Evolutionary conservation across 495 filamentous ascomycete species (phyloP), one percentile per base, ranked within the genome.

Genomic region (Aspergillus olivimuriae): DNA sequence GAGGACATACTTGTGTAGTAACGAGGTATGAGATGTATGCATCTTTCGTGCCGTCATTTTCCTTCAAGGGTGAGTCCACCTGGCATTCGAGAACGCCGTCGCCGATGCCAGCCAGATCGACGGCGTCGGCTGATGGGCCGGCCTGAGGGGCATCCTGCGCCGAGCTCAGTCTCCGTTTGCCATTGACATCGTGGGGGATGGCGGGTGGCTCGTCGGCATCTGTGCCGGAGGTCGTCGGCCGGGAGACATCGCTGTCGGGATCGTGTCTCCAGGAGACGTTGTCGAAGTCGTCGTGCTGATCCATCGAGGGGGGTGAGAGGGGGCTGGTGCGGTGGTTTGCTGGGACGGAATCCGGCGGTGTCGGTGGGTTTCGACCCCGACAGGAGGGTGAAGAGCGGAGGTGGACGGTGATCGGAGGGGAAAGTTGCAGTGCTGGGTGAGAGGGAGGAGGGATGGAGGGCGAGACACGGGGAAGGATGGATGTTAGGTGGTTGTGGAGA

Each of bases 31-130:
- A 96, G 38, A 97, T 83, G 70, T 91, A 98, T 38, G 87, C 84
- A 68, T 97, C 90, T 65, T 95, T 96, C 39, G 89, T 94, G n/a
- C 94, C 91, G 56, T 96, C 89, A 52, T 86, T 87, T 66, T 95
- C 92, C 60, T 95, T 96, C 53, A 87, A 73, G 14, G 92, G 89
- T 32, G 80, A 73, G 34, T 79, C 77, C 18, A 98, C 90, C 23
- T 62, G 80, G 58, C 88, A 95, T 53, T 95, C 86, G 33, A 98
- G 75, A 19, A 78, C 76, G 39, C 89, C 90, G 40, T 85, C 82
- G 43, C 81, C 86, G 47, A 87, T 70, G 36, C 84, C 85, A 44
- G 77, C 79, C 41, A 81, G 69, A 52, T 84, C 81, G 28, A 76
- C 67, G 39, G 70, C 62, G 52, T 81, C 79, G 14, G 77, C 76